These are phyloP conservation scores for Verticillium nubilum DNA, from an alignment of 2,329 filamentous ascomycete species.

Conservation along the genomic window DNA sequence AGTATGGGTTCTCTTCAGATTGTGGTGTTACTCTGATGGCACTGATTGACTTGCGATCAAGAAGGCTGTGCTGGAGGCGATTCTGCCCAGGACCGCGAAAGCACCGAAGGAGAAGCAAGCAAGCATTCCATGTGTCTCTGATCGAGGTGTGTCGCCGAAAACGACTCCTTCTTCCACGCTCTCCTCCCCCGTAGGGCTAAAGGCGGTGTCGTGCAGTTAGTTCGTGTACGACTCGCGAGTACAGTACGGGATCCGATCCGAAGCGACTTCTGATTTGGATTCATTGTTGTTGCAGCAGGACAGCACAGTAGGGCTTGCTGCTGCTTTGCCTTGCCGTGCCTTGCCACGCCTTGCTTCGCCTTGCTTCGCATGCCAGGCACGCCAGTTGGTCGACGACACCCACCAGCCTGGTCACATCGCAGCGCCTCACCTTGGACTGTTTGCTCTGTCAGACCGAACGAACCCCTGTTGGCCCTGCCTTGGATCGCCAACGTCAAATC, in stretches of 20 bases:
- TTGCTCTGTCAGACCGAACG: not conserved
- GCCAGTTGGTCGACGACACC: not conserved
- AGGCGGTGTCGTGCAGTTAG: not conserved
- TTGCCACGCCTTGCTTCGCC: not conserved
- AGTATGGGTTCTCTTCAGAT: not conserved
- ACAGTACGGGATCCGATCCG: not conserved
- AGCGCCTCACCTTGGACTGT: not conserved
- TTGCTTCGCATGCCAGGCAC: not conserved
- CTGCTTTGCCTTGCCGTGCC: too few species aligned
- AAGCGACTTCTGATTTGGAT: not conserved
- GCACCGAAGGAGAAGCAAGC: not conserved
- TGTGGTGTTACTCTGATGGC: not conserved
- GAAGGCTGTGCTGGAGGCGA: not conserved
- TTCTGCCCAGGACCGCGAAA: not conserved
- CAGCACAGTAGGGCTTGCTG: too few species aligned
- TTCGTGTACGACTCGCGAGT: not conserved
- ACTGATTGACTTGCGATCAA: not conserved
- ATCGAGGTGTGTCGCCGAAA: not conserved
- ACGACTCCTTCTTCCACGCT: not conserved
- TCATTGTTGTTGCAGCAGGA: not conserved
- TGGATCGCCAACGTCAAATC: not conserved
- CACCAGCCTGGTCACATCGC: not conserved
- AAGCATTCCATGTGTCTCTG: not conserved
- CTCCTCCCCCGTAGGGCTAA: too few species aligned
- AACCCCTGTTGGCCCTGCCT: not conserved